Evolutionary conservation across 192 early-diverging fungal species (phyloP), one percentile per base, ranked within the genome.

Genomic region (Mortierella antarctica): DNA sequence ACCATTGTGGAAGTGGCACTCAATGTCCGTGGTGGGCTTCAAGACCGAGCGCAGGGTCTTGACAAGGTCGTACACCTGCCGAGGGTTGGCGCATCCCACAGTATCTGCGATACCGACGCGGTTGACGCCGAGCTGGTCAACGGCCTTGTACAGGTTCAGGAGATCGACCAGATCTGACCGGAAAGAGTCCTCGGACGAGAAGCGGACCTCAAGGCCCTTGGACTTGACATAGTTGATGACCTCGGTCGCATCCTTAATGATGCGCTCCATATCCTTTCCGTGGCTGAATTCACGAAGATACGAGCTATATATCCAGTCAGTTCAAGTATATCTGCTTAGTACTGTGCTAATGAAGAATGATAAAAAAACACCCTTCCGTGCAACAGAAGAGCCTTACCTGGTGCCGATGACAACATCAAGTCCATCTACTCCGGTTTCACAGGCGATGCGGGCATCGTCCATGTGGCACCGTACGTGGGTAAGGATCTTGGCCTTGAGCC

Each of bases 61-160:
- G 62, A 99, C 96, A 39, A 99, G 91, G 67, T 99, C 98, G 70
- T 96, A 97, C 21, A 99, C 98, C 89, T 99, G 98, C 63, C 95
- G 92, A 63, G 98, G 96, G 81, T 97, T 95, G 42, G 98, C 98
- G 71, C 98, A 99, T 10, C 98, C 98, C 56, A 99, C 98, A 14
- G 98, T 99, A 82, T 99, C 98, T 39, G 98, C 98, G 84, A 99
- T 97, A 61, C 98, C 98, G 53, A 99, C 98, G 63, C 98, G 95
- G 87, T 96, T 94, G 61, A 99, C 98, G 68, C 98, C 98, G 63
- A 99, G 89, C 91, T 96, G 96, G 86, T 99, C 98, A 44, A 99
- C 96, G 45, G 92, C 89, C 70, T 93, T 93, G 95, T 99, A 99
- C 73, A 99, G 85, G 86, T 92, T 95, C 81, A 99, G 87, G 77